Evolutionary conservation across 306 rosid species (phyloP).

Genomic region (Dryas alaskensis): DNA sequence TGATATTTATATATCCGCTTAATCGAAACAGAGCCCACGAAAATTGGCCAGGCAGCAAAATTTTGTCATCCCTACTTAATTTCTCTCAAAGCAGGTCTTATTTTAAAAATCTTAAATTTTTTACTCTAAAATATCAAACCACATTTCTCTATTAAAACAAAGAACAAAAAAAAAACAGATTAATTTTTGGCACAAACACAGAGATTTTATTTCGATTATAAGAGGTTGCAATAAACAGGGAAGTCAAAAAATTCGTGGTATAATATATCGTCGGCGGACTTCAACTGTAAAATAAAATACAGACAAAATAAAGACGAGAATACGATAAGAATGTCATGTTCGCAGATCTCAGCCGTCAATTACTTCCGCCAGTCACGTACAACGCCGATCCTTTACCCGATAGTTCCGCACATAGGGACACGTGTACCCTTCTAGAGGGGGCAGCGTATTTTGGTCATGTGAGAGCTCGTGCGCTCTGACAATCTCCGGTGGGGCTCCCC

Average conservation of each 20-base stretch:
- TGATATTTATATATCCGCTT: too few relatives aligned
- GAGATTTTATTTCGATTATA: too few relatives aligned
- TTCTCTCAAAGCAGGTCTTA: too few relatives aligned
- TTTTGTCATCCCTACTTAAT: too few relatives aligned
- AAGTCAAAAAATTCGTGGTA: background rate
- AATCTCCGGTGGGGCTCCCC: constrained; percentile 38
- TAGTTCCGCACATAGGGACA: constrained; percentile 32
- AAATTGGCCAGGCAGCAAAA: too few relatives aligned
- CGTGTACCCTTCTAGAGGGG: constrained; percentile 36
- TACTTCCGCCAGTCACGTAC: constrained; percentile 29
- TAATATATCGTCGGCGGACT: background rate
- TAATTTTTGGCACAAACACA: too few relatives aligned
- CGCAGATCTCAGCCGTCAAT: constrained; percentile 35
- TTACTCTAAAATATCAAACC: too few relatives aligned
- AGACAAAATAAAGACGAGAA: constrained; percentile 9
- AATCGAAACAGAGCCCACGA: too few relatives aligned
- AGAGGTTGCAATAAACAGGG: background rate
- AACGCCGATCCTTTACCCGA: constrained; percentile 40
- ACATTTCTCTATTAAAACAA: too few relatives aligned
- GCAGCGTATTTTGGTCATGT: constrained; percentile 43
- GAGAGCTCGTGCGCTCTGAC: constrained; percentile 52
- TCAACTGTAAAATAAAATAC: background rate
- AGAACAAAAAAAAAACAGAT: too few relatives aligned
- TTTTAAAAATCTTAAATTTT: too few relatives aligned
- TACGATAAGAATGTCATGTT: constrained; percentile 23